phyloP scores from a whole-genome alignment of 306 rosid species.

The Oxytropis ochrocephala region DNA sequence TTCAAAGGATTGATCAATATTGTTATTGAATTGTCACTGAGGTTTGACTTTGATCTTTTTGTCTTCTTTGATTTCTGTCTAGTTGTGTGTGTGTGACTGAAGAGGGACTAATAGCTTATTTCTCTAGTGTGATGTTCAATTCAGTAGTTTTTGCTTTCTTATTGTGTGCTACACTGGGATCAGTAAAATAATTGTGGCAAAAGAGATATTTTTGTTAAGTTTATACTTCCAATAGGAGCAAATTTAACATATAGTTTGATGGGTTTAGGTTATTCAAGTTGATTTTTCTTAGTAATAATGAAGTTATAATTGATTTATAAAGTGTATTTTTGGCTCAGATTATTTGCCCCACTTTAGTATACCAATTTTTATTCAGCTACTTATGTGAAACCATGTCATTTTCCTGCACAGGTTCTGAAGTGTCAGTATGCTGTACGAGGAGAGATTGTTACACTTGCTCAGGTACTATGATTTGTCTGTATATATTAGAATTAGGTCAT shows the following conservation, averaged over 20 bases:
- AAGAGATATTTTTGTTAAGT: background rate
- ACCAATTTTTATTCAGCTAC: background rate
- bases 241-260: background rate
- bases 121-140: background rate
- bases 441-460: slow-evolving; percentile 85
- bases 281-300: background rate
- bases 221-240: background rate
- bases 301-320: background rate
- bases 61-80: background rate
- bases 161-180: background rate
- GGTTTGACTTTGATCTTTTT: slow-evolving; percentile 7
- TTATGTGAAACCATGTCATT: background rate
- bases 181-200: background rate
- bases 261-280: background rate
- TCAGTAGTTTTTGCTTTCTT: background rate
- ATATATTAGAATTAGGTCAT: background rate
- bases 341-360: background rate
- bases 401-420: slow-evolving; percentile 58
- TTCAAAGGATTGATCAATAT: background rate
- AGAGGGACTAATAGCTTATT: background rate
- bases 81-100: background rate
- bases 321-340: background rate
- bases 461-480: slow-evolving; percentile 42
- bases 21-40: slow-evolving; percentile 4
- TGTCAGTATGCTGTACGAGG: slow-evolving; percentile 98